phyloP scores from a whole-genome alignment of 139 green algal species.

The Chlamydomonas sp. region DNA sequence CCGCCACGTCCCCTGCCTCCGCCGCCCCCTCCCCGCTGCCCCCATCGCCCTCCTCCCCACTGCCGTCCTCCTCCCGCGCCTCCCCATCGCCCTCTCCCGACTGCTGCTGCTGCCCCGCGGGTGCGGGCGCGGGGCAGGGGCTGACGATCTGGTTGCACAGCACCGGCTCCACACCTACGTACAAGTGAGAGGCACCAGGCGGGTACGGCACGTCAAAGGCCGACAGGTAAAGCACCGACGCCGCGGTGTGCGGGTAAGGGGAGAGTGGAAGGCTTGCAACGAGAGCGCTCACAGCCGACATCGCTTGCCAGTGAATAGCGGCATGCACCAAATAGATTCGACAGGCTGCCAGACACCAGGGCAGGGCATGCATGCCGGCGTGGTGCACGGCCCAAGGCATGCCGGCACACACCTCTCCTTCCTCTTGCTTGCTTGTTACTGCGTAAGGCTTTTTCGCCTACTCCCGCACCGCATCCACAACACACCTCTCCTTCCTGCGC shows the following conservation, averaged over 20 bases:
- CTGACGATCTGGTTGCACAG: constrained; percentile 44
- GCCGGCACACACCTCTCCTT: too few relatives aligned
- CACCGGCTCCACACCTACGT: constrained; percentile 31
- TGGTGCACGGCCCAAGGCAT: too few relatives aligned
- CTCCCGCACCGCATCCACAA: not conserved
- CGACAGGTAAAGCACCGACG: not conserved
- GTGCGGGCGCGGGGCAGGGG: constrained; percentile 14
- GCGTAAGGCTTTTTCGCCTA: not conserved
- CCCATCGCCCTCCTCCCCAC: not conserved
- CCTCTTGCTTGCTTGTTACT: too few relatives aligned
- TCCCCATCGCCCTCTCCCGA: not conserved
- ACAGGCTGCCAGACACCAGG: not conserved
- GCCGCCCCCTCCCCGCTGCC: not conserved
- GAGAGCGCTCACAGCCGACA: not conserved
- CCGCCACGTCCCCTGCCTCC: not conserved
- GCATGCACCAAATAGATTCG: not conserved
- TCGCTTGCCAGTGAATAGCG: not conserved
- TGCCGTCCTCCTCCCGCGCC: not conserved
- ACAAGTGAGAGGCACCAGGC: not conserved
- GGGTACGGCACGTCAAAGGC: too few relatives aligned
- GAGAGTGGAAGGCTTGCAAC: not conserved
- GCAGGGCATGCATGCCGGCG: not conserved
- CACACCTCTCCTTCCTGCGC: not conserved
- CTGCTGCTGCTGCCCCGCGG: too few relatives aligned
- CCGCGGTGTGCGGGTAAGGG: too few relatives aligned